Conservation (phyloP, 2,329 filamentous ascomycete genomes). For the Diaporthe citrichinensis region DNA sequence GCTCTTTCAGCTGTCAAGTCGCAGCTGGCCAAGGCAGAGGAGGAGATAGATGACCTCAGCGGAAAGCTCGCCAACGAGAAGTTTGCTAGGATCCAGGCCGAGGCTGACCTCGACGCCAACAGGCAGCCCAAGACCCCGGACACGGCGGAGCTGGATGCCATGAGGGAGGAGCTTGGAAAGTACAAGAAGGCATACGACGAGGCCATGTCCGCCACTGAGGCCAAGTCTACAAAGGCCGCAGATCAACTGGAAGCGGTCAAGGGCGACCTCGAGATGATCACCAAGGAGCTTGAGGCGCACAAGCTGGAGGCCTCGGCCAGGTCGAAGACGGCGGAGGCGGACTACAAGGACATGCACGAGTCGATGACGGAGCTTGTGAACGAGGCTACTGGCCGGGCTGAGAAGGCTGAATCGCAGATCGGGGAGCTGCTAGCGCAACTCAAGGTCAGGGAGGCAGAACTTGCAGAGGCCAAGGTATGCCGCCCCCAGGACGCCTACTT, state of each 20-base stretch:
- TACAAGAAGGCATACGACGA: slow-evolving; percentile 55
- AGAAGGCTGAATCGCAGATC: slow-evolving; percentile 62
- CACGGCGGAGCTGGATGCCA: slow-evolving; percentile 66
- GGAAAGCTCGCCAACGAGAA: slow-evolving; percentile 71
- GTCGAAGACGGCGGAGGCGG: slow-evolving; percentile 69
- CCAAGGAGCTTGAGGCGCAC: slow-evolving; percentile 68
- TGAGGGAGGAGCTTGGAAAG: slow-evolving; percentile 64
- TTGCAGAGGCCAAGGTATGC: slow-evolving; percentile 71
- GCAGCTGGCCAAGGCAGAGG: slow-evolving; percentile 60
- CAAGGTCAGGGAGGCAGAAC: slow-evolving; percentile 75
- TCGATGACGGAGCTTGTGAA: slow-evolving; percentile 73
- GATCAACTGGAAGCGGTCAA: slow-evolving; percentile 54
- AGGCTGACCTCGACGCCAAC: slow-evolving; percentile 73
- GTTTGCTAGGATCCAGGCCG: slow-evolving; percentile 71
- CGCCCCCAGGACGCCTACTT: slow-evolving; percentile 27
- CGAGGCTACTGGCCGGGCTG: slow-evolving; percentile 68
- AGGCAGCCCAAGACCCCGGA: slow-evolving; percentile 60
- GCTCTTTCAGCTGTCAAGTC: slow-evolving; percentile 55
- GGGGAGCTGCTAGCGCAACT: slow-evolving; percentile 68
- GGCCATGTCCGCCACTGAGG: slow-evolving; percentile 50
- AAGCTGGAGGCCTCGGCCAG: slow-evolving; percentile 65
- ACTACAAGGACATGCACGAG: slow-evolving; percentile 75
- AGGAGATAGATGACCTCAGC: slow-evolving; percentile 64
- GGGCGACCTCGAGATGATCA: slow-evolving; percentile 62
- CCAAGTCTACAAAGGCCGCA: slow-evolving; percentile 54